Evolutionary conservation across 805 yeast species (phyloP), one percentile per base, ranked within the genome.

Genomic region (Starmerella stellata): DNA sequence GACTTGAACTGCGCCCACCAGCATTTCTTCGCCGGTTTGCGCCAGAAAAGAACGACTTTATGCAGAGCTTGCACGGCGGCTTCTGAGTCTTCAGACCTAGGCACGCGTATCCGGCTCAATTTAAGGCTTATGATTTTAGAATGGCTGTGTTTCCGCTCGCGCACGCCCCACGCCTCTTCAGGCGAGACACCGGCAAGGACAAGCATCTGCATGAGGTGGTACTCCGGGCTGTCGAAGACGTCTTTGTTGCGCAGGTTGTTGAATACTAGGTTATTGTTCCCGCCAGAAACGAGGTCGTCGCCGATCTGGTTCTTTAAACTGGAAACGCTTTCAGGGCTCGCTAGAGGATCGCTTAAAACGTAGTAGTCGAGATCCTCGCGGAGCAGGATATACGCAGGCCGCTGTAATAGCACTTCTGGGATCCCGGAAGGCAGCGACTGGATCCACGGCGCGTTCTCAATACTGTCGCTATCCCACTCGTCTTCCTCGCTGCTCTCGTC

Each of bases 1-100:
- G 61, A 49, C 17, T 52, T 59, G 11, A 56, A 37, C 41, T 60
- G 60, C 34, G 71, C 74, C 98, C 98, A 90, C 98, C 98, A 90
- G 61, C 98, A 90, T 55, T 90, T 90, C 53, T 96, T 70, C 2
- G 98, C 98, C 1, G 98, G 98, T 55, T 90, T 90, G 45, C 93
- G 70, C 96, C 98, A 90, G 54, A 90, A 90, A 38, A 90, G 61
- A 28, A 90, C 64, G 37, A 90, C 66, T 57, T 90, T 90, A 36
- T 62, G 65, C 3, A 64, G 52, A 23, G 62, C 58, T 11, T 57
- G 48, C 31, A 53, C 38, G 9, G 42, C 43, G 20, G 44, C 52
- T 4, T 34, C 37, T 24, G 41, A 40, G 9, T 27, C 40, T 3
- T 21, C 11, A 8, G 33, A 37, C 5, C 34, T 33, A 8, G 53